Evolutionary conservation across 129 eudicot species (phyloP).

Genomic region (Ambrosia artemisiifolia): DNA sequence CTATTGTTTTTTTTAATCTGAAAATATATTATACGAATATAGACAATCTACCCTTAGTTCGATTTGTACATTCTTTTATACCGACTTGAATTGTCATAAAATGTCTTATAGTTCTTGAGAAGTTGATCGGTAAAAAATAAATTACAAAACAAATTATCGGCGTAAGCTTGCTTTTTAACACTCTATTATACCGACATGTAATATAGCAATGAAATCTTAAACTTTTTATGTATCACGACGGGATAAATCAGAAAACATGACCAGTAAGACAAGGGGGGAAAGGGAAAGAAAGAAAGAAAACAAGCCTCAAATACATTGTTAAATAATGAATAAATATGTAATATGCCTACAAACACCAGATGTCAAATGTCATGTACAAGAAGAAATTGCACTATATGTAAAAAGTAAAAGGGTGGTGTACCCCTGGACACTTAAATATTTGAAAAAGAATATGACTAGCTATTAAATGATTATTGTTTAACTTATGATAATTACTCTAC

Average conservation of each 20-base stretch:
- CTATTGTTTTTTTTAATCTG: too few relatives aligned
- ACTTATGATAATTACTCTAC: constrained; percentile 20
- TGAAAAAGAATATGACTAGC: constrained; percentile 20
- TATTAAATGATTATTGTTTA: constrained; percentile 23
- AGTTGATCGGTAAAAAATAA: too few relatives aligned
- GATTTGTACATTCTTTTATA: too few relatives aligned
- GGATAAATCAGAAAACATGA: not conserved
- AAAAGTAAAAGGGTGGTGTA: constrained; percentile 10
- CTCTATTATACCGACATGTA: not conserved
- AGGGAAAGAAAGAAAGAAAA: not conserved
- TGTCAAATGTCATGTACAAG: constrained; percentile 30
- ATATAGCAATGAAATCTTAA: not conserved
- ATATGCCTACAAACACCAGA: constrained; percentile 28
- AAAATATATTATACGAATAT: too few relatives aligned
- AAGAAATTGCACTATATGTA: constrained; percentile 30
- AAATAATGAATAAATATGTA: constrained; percentile 5
- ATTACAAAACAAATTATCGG: too few relatives aligned
- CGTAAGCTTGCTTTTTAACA: too few relatives aligned
- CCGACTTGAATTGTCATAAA: too few relatives aligned
- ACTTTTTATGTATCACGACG: not conserved
- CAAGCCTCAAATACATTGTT: constrained; percentile 14
- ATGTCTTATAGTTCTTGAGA: too few relatives aligned
- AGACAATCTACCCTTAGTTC: too few relatives aligned
- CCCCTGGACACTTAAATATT: constrained; percentile 1
- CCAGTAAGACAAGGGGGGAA: not conserved